Evolutionary conservation across 805 yeast genomes (phyloP).

Genomic region (Candida oleophila): DNA sequence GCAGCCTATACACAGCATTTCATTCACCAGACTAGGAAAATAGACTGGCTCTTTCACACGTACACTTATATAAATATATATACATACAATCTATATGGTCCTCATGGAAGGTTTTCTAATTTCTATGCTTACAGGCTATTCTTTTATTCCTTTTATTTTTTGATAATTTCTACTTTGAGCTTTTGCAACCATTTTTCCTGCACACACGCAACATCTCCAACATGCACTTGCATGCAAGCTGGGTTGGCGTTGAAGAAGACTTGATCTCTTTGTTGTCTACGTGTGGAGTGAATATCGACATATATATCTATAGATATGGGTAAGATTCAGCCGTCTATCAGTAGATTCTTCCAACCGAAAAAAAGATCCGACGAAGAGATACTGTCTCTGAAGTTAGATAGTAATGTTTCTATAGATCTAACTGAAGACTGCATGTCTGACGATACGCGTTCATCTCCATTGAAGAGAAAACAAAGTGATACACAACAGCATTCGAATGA

Average conservation of each 20-base stretch:
- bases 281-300: no score
- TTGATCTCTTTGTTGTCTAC: no score
- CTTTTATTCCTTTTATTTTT: no score
- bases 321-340: slow-evolving; percentile 12
- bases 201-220: no score
- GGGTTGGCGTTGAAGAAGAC: no score
- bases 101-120: no score
- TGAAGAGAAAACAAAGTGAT: slow-evolving; percentile 1
- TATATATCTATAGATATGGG: slow-evolving; percentile 3
- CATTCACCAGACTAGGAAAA: slow-evolving; percentile 2
- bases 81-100: not conserved
- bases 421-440: not conserved
- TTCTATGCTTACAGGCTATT: no score
- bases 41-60: not conserved
- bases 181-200: no score
- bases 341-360: slow-evolving; percentile 9
- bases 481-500: not conserved
- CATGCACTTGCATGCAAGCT: no score
- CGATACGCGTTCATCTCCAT: not conserved
- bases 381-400: not conserved
- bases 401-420: not conserved
- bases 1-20: slow-evolving; percentile 1
- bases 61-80: not conserved
- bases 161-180: no score
- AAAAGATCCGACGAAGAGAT: not conserved